Base-by-base conservation (phyloP, 2,329 filamentous ascomycete species). In the Lasiodiplodia sp. region DNA sequence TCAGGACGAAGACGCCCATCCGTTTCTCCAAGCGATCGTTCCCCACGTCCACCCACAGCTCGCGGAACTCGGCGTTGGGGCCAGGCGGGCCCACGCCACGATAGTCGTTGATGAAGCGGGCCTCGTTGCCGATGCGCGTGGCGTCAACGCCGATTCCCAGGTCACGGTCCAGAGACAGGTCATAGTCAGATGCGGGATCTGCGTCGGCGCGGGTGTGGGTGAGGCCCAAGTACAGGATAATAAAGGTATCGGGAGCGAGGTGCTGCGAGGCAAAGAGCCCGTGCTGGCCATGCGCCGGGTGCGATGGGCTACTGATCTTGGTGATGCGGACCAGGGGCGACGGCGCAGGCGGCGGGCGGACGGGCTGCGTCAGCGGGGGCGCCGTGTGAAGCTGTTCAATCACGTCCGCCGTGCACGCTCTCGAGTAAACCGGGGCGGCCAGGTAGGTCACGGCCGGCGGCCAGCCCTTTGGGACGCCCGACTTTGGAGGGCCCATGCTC, bases 51-150 rank as follows among this genome's bases (percentile, higher is more conserved):
- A 69, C 62, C 64, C 76, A 76, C 28, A 80, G 75, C 60, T 83
- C 81, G 28, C 79, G 75, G 68, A 83, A 84, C 68, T 83, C 82
- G 37, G 81, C 81, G 69, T 79, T 80, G 10, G 80, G 79, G n/a
- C 72, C 72, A 1, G 73, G 69, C 2, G 78, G 75, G 16, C 71
- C 60, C 10, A 86, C 78, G 21, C 85, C 83, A 67, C 85, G 80
- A 73, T 86, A 87, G 73, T 87, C 85, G 70, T 87, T 87, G 69
- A 84, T 81, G 71, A 85, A 86, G 53, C 85, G 78, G 4, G 82
- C 81, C 71, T 86, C 84, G 71, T 86, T 86, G 34, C 85, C 85
- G 70, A 80, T 80, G 2, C 73, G 75, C 1, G 80, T 79, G 4
- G 83, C 84, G 71, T 87, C 85, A 11, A 86, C 80, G 21, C 81